These are phyloP conservation scores for Urtica urens DNA, from an alignment of 306 rosid genomes.

Conservation along the genomic window DNA sequence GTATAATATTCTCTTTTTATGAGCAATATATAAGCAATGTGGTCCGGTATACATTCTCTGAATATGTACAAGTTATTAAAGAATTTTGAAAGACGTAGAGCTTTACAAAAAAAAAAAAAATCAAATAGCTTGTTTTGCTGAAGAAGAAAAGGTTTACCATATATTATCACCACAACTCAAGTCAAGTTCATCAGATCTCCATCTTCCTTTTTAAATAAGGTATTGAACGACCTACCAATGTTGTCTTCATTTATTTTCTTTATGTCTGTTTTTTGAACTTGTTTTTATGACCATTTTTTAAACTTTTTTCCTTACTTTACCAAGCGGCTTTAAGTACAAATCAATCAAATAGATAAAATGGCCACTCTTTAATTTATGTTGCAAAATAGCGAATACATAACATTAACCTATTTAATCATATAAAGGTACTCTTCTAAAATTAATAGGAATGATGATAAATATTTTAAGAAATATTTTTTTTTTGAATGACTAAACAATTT, in stretches of 20 bases:
- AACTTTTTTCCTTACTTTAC: no score
- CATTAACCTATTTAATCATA: not conserved
- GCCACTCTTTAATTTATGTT: not conserved
- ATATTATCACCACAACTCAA: conserved; percentile 5
- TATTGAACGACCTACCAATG: conserved; percentile 14
- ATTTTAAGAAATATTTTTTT: no score
- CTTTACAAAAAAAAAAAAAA: conserved; percentile 4
- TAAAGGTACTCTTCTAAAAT: no score
- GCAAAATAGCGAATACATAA: not conserved
- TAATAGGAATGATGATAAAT: no score
- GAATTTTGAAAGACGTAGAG: conserved; percentile 17
- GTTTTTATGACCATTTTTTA: no score
- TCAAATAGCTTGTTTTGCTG: conserved; percentile 35
- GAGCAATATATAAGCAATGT: not conserved
- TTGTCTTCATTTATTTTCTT: conserved; percentile 11
- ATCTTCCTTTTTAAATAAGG: conserved; percentile 24
- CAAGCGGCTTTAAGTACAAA: no score
- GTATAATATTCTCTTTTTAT: not conserved
- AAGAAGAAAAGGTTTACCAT: conserved; percentile 40
- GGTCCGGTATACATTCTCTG: conserved; percentile 12
- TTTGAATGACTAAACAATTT: no score
- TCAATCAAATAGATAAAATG: no score
- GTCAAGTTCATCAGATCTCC: no score
- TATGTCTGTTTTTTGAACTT: not conserved
- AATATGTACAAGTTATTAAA: conserved; percentile 5